Evolutionary conservation across 2,329 filamentous ascomycete species (phyloP), one percentile per base, ranked within the genome.

Genomic region (Ascochyta koolunga): DNA sequence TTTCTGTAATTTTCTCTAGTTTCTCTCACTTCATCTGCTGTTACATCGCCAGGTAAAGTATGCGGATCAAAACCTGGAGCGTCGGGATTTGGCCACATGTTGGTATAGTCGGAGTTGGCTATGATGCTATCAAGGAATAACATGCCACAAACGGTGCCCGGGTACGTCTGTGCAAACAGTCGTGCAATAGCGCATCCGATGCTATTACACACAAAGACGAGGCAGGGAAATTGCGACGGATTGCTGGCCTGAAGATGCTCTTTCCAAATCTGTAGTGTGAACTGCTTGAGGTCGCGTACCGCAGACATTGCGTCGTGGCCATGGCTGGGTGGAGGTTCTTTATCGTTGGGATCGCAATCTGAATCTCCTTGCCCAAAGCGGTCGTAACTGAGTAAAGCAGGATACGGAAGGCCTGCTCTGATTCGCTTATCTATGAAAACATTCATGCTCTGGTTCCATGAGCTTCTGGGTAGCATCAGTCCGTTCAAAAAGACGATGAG

Each of bases 41-140:
- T 68, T 5, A 81, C 68, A 22, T 72, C 78, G 1, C 62, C 45
- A 0, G 80, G 80, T 3, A 84, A 67, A 0, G 61, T 62, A 0
- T 58, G 48, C 0, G 65, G 62, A 41, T 83, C 75, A 58, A 85
- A 85, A 4, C 51, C 71, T 0, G 74, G 55, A 0, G 71, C 72
- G 50, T 84, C 82, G 0, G 83, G 82, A 57, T 86, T 78, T 0
- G 84, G 83, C 64, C 83, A 83, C 4, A 85, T 56, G 5, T 79
- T 80, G 1, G 83, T 77, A 25, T 83, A 81, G 60, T 86, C 80
- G 0, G 79, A 79, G 62, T 86, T 83, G 15, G 83, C 81, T 66
- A 86, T 79, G 58, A 84, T 81, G 31, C 79, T 83, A 64, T 86
- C 84, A 1, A 87, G 78, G 8, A 86, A 77, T 1, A 86, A 50